Percentiles rank a stretch among this genome's conserved stretches.
Conservation (phyloP, 345 rosid species). For the Hypericum androsaemum region DNA sequence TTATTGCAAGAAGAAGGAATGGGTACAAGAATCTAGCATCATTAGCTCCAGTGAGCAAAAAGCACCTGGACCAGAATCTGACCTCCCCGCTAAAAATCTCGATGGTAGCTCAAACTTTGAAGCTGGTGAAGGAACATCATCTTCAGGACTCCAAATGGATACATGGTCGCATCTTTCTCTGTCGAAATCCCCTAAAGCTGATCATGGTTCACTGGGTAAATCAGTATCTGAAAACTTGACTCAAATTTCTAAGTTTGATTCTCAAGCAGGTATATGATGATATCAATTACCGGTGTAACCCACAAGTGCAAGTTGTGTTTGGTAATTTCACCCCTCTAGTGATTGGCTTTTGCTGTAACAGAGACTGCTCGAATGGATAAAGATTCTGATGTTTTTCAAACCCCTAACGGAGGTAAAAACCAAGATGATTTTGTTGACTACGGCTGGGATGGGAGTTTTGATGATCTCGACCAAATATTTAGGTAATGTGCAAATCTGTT, state of each 20-base stretch:
- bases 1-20: slow-evolving; percentile 37
- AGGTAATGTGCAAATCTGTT: slow-evolving; percentile 44
- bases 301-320: slow-evolving; percentile 10
- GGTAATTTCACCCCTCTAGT: slow-evolving; percentile 12
- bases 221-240: slow-evolving; percentile 37
- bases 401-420: slow-evolving; percentile 43
- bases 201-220: slow-evolving; percentile 38
- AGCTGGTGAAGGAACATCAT: slow-evolving; percentile 31
- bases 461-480: slow-evolving; percentile 82
- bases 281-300: slow-evolving; percentile 13
- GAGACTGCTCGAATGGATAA: slow-evolving; percentile 40
- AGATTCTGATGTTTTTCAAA: slow-evolving; percentile 47
- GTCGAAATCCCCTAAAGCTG: slow-evolving; percentile 33
- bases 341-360: slow-evolving; percentile 27
- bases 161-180: slow-evolving; percentile 47
- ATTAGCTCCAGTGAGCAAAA: slow-evolving; percentile 35
- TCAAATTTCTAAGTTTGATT: slow-evolving; percentile 33
- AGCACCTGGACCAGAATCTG: slow-evolving; percentile 25
- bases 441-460: slow-evolving; percentile 95
- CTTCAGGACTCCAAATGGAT: slow-evolving; percentile 38
- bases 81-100: slow-evolving; percentile 30
- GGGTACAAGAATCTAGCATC: slow-evolving; percentile 32
- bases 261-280: slow-evolving; percentile 45
- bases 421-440: slow-evolving; percentile 75
- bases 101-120: slow-evolving; percentile 33